These are phyloP conservation scores for Orbilia ellipsospora DNA, from an alignment of 2,329 filamentous ascomycete species.

Conservation along the genomic window DNA sequence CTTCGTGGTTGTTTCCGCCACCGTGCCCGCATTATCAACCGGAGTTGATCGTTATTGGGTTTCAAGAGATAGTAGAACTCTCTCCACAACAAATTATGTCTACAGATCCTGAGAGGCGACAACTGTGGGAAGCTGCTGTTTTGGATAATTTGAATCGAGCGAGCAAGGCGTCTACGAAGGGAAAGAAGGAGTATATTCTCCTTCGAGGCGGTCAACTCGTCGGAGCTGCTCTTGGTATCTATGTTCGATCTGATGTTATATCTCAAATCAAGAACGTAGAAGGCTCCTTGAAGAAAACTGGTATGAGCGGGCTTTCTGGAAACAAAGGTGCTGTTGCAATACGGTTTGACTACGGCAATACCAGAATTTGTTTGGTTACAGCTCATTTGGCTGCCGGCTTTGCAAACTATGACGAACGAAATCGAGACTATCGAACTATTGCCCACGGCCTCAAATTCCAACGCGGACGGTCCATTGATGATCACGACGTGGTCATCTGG, in stretches of 20 bases:
- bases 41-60: constrained; percentile 88
- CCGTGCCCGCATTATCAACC: constrained; percentile 73
- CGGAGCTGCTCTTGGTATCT: constrained; percentile 90
- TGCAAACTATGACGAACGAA: constrained; percentile 94
- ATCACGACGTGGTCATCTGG: constrained; percentile 93
- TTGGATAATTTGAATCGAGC: constrained; percentile 79
- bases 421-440: constrained; percentile 91
- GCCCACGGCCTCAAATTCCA: constrained; percentile 89
- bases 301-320: constrained; percentile 94
- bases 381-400: constrained; percentile 96
- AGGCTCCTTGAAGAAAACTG: constrained; percentile 92
- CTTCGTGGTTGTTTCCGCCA: constrained; percentile 82
- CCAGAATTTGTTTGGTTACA: constrained; percentile 92
- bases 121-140: constrained; percentile 86
- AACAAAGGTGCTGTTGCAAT: constrained; percentile 99
- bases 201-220: constrained; percentile 93
- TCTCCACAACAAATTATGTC: constrained; percentile 99
- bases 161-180: constrained; percentile 65
- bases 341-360: constrained; percentile 92
- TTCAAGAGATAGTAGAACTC: constrained; percentile 98
- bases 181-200: constrained; percentile 84
- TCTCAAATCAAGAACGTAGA: constrained; percentile 94
- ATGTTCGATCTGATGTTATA: constrained; percentile 82
- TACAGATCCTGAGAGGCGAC: constrained; percentile 86
- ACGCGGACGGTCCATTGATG: constrained; percentile 86